Conservation (phyloP, 2,329 filamentous ascomycete genomes). For the Aciculosporium take region DNA sequence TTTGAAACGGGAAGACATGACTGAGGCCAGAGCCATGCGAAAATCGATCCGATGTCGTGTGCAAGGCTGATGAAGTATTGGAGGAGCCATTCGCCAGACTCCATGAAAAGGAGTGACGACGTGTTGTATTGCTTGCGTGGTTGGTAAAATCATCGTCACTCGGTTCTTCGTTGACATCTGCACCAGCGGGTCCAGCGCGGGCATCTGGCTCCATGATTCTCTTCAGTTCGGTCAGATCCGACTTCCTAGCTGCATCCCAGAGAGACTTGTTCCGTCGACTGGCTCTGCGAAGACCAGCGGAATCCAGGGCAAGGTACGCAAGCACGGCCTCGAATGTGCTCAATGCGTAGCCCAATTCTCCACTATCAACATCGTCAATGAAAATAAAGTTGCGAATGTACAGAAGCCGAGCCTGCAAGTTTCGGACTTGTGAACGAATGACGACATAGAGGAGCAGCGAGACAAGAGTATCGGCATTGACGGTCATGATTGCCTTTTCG, state of each 20-base stretch:
- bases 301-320: slow-evolving; percentile 73
- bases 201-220: slow-evolving; percentile 63
- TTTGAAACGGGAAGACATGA: slow-evolving; percentile 86
- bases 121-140: slow-evolving; percentile 30
- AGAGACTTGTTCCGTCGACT: slow-evolving; percentile 74
- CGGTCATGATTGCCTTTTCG: slow-evolving; percentile 44
- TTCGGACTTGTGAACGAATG: slow-evolving; percentile 74
- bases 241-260: slow-evolving; percentile 75
- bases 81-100: slow-evolving; percentile 32
- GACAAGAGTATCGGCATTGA: slow-evolving; percentile 82
- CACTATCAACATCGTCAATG: slow-evolving; percentile 91
- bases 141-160: slow-evolving; percentile 32
- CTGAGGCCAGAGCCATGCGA: slow-evolving; percentile 47
- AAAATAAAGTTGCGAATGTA: slow-evolving; percentile 98
- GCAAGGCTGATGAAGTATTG: slow-evolving; percentile 27
- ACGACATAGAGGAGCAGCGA: slow-evolving; percentile 84
- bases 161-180: slow-evolving; percentile 29
- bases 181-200: slow-evolving; percentile 31
- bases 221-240: slow-evolving; percentile 60
- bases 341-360: slow-evolving; percentile 88
- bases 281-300: slow-evolving; percentile 64
- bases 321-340: slow-evolving; percentile 94
- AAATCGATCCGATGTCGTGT: slow-evolving; percentile 33
- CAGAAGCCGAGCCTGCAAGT: slow-evolving; percentile 75
- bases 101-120: slow-evolving; percentile 33